Evolutionary conservation across 805 yeast species (phyloP), one percentile per base, ranked within the genome.

Genomic region (Saturnispora diversa): DNA sequence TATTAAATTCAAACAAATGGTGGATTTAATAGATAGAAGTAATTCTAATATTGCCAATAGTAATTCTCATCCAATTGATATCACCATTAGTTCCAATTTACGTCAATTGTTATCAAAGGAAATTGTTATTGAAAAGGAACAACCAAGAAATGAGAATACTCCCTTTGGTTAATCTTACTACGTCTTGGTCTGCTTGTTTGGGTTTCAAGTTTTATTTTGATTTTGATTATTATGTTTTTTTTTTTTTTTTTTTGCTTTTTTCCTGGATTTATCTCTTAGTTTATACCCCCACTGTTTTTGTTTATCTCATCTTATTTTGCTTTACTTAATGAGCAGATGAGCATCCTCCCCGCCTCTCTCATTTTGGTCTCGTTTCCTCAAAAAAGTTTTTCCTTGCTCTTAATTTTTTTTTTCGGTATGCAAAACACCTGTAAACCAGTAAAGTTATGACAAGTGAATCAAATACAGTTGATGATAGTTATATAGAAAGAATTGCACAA

Each of bases 1-100:
- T 54, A 68, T 84, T 48, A 75, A 83, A 48, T 92, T 87, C 59
- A 73, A 77, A 52, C 78, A 85, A 45, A 80, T 87, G 70, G 74
- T 88, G 41, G 84, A 77, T 40, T 70, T 87, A 26, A 75, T 87
- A 50, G 95, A 87, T 55, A 57, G 83, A 32, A 51, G 49, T 46
- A 55, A 55, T 27, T 52, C 48, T 22, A 51, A 50, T 7, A 42
- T 47, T 20, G 27, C n/a, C 6, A 31, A 21, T 15, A 19, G 8
- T 12, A n/a, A 11, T 6, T 13, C n/a, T 5, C 8, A 22, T 9
- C 31, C 38, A 2, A 15, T 39, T 2, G 31, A 28, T 9, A 40
- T 48, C 22, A 62, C 60, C 4, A 53, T 74, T 6, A 67, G 72
- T 43, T 73, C 71, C 0, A 77, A 78, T 27, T 60, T 88, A 48